Conservation (phyloP, 1,139 yeast genomes). For the Blastobotrys capitulatus region DNA sequence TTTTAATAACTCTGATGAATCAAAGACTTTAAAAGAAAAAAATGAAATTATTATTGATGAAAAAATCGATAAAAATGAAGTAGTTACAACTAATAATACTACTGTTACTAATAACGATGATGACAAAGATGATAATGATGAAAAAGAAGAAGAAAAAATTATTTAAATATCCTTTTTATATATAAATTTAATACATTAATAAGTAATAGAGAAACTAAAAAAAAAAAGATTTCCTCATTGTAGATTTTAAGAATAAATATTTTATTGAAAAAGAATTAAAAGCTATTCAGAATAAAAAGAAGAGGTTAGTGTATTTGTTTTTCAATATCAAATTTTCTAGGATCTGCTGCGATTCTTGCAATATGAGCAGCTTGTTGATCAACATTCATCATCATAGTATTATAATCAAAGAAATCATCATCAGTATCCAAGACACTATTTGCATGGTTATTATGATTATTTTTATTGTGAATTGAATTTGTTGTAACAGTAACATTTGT, state of each 20-base stretch:
- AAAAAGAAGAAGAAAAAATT: neutral
- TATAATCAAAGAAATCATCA: constrained; percentile 8
- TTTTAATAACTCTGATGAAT: neutral
- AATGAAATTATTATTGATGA: too few relatives aligned
- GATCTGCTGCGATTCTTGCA: neutral
- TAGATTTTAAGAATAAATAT: neutral
- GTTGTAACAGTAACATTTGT: constrained; percentile 1
- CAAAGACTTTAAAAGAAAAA: neutral
- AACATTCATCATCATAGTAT: constrained; percentile 11
- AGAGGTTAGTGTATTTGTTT: neutral
- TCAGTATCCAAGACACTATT: neutral
- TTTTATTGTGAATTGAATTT: neutral
- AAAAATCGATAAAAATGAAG: neutral
- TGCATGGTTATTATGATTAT: neutral
- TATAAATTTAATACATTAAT: neutral
- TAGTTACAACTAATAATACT: too few relatives aligned
- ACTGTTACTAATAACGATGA: too few relatives aligned
- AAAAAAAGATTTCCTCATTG: too few relatives aligned
- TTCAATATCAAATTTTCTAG: neutral
- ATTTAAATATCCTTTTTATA: too few relatives aligned
- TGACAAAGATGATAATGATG: neutral
- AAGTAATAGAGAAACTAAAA: too few relatives aligned
- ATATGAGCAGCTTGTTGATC: constrained; percentile 8
- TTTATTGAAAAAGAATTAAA: too few relatives aligned
- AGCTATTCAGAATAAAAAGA: neutral